Percentiles rank a stretch among this genome's conserved stretches.
phyloP scores from a whole-genome alignment of 2,329 filamentous ascomycete species.

The Alternaria tenuissima region DNA sequence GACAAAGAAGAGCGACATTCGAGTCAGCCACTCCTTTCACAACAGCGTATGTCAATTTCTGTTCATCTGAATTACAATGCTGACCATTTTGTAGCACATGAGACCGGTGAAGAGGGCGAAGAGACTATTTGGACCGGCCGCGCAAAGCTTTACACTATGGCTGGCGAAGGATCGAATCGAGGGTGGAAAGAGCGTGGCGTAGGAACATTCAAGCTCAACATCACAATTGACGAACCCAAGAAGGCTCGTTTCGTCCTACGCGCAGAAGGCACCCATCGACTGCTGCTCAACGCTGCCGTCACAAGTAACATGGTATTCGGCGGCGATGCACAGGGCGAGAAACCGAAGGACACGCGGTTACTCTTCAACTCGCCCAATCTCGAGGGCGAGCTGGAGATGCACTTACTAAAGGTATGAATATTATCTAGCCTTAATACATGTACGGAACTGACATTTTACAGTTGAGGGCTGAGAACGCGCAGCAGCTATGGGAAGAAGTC shows the following conservation, averaged over 20 bases:
- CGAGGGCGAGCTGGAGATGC: conserved; percentile 61
- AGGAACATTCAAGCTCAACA: conserved; percentile 84
- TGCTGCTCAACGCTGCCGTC: conserved; percentile 86
- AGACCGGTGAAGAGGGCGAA: conserved; percentile 89
- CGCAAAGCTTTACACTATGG: conserved; percentile 85
- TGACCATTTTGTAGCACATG: conserved; percentile 61
- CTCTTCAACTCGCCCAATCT: conserved; percentile 66
- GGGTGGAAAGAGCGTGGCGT: conserved; percentile 91
- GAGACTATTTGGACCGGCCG: conserved; percentile 76
- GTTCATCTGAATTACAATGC: conserved; percentile 3
- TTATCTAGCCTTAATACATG: not conserved
- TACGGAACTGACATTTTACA: conserved; percentile 17
- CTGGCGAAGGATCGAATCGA: conserved; percentile 60
- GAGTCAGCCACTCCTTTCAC: conserved; percentile 57
- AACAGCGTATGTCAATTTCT: conserved; percentile 67
- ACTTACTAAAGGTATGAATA: conserved; percentile 64
- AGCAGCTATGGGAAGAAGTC: conserved; percentile 37
- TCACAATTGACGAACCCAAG: conserved; percentile 47
- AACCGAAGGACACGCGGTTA: conserved; percentile 75
- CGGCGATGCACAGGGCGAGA: conserved; percentile 67
- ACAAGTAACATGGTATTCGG: conserved; percentile 82
- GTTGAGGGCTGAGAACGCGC: conserved; percentile 34
- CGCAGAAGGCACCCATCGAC: conserved; percentile 85
- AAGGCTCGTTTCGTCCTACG: conserved; percentile 83
- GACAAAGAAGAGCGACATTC: conserved; percentile 45